Evolutionary conservation across 345 rosid genomes (phyloP).

Genomic region (Arabidopsis suecica): DNA sequence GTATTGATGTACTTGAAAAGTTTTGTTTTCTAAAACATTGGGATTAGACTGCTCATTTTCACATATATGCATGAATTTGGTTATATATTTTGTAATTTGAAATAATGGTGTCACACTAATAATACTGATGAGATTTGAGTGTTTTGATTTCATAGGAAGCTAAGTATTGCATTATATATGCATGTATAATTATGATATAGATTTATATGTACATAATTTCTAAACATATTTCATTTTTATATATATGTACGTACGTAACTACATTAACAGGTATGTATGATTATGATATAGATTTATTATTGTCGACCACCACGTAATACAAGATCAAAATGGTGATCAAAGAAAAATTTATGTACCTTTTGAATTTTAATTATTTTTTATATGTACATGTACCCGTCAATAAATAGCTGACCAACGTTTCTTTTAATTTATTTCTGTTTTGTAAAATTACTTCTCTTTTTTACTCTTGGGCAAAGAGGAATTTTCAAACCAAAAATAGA

Average conservation of each 20-base stretch:
- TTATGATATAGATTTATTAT: neutral
- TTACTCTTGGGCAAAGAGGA: neutral
- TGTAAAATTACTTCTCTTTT: neutral
- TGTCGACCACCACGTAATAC: neutral
- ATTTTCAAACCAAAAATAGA: neutral
- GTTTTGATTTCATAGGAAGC: neutral
- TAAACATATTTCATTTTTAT: neutral
- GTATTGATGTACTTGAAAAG: neutral
- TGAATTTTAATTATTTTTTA: neutral
- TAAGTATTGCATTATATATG: constrained; percentile 12
- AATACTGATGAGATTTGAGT: neutral
- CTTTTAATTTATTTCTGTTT: neutral
- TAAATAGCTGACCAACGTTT: neutral
- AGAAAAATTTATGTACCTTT: neutral
- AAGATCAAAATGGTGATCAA: neutral
- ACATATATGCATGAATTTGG: neutral
- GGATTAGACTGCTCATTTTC: neutral
- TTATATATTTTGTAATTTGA: constrained; percentile 6
- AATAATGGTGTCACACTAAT: neutral
- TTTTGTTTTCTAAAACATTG: neutral
- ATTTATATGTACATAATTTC: neutral
- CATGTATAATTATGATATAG: neutral
- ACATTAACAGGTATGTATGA: neutral
- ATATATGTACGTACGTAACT: neutral
- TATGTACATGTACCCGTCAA: neutral